phyloP scores from a whole-genome alignment of 441 rosid genomes.

The Populus hybrid region DNA sequence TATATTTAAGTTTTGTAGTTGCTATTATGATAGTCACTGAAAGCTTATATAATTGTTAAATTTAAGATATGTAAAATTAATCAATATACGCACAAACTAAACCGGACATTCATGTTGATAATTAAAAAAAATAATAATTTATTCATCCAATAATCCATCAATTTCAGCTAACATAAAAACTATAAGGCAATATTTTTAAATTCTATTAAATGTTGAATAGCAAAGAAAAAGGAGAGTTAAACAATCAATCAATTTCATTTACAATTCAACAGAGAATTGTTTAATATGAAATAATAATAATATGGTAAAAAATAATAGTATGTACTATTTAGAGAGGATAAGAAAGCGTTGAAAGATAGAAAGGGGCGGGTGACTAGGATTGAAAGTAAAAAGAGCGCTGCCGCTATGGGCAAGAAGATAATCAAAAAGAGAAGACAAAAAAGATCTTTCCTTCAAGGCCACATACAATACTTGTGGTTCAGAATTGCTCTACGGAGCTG shows the following conservation, averaged over 20 bases:
- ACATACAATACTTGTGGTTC: conserved; percentile 73
- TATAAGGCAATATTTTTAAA: neutral
- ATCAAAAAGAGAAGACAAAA: conserved; percentile 19
- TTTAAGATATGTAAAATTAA: no score
- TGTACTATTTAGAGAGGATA: neutral
- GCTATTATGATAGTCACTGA: no score
- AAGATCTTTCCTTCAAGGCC: conserved; percentile 44
- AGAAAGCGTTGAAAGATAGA: neutral
- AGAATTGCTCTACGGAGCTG: conserved; percentile 26
- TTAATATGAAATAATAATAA: no score
- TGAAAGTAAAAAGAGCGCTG: conserved; percentile 18
- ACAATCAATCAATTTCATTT: no score
- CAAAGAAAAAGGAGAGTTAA: neutral
- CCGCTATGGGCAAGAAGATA: conserved; percentile 17
- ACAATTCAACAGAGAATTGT: neutral
- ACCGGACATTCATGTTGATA: no score
- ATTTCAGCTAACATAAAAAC: neutral
- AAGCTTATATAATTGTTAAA: no score
- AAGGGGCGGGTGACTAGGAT: conserved; percentile 39
- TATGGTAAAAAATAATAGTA: no score
- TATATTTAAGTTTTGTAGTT: no score
- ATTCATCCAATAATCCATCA: neutral
- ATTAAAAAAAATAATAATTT: no score
- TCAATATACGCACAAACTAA: no score
- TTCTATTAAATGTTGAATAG: neutral